These are phyloP conservation scores for Coemansia sp. DNA, from an alignment of 192 early-diverging fungal genomes.

Conservation along the genomic window DNA sequence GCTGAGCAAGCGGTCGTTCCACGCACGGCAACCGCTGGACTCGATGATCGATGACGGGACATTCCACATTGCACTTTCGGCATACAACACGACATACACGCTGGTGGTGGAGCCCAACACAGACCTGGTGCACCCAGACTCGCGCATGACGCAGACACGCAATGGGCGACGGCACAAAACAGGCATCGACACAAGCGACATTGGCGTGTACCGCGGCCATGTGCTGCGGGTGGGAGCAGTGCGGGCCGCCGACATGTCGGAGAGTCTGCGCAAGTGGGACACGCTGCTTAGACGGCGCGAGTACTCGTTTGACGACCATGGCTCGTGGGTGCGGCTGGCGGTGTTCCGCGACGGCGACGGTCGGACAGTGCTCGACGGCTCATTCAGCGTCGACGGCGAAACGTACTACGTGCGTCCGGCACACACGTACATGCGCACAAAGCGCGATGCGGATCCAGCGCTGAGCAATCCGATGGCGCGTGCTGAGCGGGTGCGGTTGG, in stretches of 20 bases:
- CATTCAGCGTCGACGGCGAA: conserved; percentile 57
- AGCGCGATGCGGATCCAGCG: conserved; percentile 56
- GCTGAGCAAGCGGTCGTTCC: conserved; percentile 34
- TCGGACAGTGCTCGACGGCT: conserved; percentile 59
- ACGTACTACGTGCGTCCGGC: conserved; percentile 62
- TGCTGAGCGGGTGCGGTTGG: conserved; percentile 14
- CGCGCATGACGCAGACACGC: conserved; percentile 33
- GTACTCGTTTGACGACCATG: conserved; percentile 48
- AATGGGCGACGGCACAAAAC: conserved; percentile 9
- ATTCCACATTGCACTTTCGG: conserved; percentile 58
- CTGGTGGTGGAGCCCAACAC: conserved; percentile 68
- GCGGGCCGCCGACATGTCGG: conserved; percentile 20
- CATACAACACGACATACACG: conserved; percentile 66
- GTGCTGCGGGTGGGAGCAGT: conserved; percentile 36
- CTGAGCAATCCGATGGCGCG: conserved; percentile 33
- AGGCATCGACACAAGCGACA: conserved; percentile 29
- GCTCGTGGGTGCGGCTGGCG: conserved; percentile 59
- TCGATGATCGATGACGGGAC: conserved; percentile 55
- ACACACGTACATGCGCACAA: conserved; percentile 57
- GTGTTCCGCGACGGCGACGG: conserved; percentile 24
- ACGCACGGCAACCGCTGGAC: conserved; percentile 18
- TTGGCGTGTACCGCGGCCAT: conserved; percentile 62
- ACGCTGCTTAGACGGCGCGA: conserved; percentile 14
- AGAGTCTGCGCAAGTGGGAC: conserved; percentile 37
- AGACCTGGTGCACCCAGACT: conserved; percentile 68